These are phyloP conservation scores for Pseudocercospora cruenta DNA, from an alignment of 2,329 filamentous ascomycete species.

Conservation along the genomic window DNA sequence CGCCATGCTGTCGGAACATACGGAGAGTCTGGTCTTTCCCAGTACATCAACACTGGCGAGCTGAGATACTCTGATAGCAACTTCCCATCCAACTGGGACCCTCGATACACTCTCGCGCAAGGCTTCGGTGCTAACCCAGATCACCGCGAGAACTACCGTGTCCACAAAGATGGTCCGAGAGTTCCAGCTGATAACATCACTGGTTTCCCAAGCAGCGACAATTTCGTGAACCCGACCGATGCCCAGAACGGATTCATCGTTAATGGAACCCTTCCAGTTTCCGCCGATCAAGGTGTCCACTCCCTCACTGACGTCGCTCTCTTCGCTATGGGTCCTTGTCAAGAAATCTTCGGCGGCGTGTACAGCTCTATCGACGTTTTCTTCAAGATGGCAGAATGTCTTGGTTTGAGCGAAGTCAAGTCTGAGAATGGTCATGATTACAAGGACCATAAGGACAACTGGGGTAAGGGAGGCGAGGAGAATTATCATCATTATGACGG, in stretches of 20 bases:
- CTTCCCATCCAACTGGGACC: conserved; percentile 84
- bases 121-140: conserved; percentile 75
- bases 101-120: conserved; percentile 76
- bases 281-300: conserved; percentile 70
- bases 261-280: conserved; percentile 72
- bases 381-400: conserved; percentile 71
- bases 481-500: conserved; percentile 26
- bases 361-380: conserved; percentile 75
- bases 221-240: conserved; percentile 71
- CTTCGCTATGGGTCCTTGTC: conserved; percentile 77
- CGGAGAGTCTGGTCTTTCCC: conserved; percentile 71
- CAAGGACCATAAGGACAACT: conserved; percentile 23
- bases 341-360: conserved; percentile 72
- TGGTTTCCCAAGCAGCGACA: conserved; percentile 54
- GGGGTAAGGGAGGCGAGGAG: conserved; percentile 21
- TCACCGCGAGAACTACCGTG: conserved; percentile 72
- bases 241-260: conserved; percentile 68
- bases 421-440: conserved; percentile 17
- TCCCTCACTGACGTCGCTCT: conserved; percentile 78
- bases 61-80: conserved; percentile 70
- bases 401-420: conserved; percentile 54
- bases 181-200: conserved; percentile 61
- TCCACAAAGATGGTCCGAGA: conserved; percentile 69
- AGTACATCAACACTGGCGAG: conserved; percentile 69
- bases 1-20: conserved; percentile 76